These are phyloP conservation scores for Podospora anserina DNA, from an alignment of 495 filamentous ascomycete species.

Conservation along the genomic window DNA sequence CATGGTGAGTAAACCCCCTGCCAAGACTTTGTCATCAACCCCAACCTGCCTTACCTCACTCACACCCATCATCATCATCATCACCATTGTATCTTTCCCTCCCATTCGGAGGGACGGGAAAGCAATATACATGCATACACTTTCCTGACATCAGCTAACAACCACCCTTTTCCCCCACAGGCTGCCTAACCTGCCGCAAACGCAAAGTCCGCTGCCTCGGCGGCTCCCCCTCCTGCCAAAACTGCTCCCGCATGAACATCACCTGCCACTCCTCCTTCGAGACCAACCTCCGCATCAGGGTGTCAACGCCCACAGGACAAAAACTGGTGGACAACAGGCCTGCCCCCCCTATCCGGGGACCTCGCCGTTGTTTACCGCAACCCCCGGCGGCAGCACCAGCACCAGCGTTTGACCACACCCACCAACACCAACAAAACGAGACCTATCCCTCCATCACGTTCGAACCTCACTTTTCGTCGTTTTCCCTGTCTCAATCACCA, in stretches of 20 bases:
- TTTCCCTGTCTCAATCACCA: not conserved
- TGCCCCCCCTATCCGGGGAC: slow-evolving; percentile 6
- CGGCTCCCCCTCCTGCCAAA: slow-evolving; percentile 35
- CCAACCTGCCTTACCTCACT: not conserved
- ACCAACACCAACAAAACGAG: not conserved
- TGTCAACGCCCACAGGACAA: slow-evolving; percentile 30
- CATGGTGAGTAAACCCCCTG: slow-evolving; percentile 27
- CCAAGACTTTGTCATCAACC: not conserved
- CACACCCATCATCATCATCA: not conserved
- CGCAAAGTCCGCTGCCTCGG: slow-evolving; percentile 38
- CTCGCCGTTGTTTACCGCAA: not conserved
- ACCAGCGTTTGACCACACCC: not conserved
- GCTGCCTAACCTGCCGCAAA: slow-evolving; percentile 39
- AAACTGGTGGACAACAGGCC: slow-evolving; percentile 24
- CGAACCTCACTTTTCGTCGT: not conserved
- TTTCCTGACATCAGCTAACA: not conserved
- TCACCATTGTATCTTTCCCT: not conserved
- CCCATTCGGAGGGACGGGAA: not conserved
- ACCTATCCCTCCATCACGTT: not conserved
- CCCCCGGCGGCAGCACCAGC: not conserved
- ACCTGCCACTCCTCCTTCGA: slow-evolving; percentile 39
- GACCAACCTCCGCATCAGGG: slow-evolving; percentile 33
- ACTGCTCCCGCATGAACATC: slow-evolving; percentile 36
- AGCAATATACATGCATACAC: not conserved
- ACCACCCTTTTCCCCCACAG: slow-evolving; percentile 8